phyloP scores from a whole-genome alignment of 371 early-diverging fungal genomes.

The Coemansia sp. region DNA sequence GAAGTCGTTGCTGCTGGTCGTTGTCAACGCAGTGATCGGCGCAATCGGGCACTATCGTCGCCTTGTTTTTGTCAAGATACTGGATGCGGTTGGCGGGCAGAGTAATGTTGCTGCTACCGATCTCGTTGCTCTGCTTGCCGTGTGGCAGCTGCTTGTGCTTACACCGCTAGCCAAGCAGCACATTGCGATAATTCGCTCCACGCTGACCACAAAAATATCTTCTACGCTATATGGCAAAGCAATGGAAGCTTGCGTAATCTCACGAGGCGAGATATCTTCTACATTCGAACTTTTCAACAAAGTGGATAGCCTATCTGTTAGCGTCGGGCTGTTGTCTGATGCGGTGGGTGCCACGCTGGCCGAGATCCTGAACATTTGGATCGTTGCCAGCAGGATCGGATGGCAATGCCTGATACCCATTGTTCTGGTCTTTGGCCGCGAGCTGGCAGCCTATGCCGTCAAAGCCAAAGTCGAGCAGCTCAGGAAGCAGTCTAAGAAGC shows the following conservation, averaged over 20 bases:
- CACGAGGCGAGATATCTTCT: neutral
- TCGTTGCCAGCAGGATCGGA: constrained; percentile 15
- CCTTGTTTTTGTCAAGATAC: neutral
- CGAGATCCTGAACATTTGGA: constrained; percentile 10
- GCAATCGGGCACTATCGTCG: neutral
- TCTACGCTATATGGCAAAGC: neutral
- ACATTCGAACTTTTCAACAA: neutral
- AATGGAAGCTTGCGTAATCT: neutral
- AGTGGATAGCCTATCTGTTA: neutral
- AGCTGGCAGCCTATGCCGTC: constrained; percentile 6
- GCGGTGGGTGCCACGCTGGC: neutral
- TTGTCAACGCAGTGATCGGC: neutral
- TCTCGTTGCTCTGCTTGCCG: neutral
- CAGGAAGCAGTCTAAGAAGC: neutral
- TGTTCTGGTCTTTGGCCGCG: constrained; percentile 2
- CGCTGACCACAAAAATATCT: neutral
- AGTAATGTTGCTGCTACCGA: neutral
- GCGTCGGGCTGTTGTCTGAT: neutral
- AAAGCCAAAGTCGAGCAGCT: neutral
- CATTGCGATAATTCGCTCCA: neutral
- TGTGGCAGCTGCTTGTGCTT: neutral
- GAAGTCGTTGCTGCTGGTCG: neutral
- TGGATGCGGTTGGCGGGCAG: neutral
- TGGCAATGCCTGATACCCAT: constrained; percentile 20
- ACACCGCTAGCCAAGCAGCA: neutral